Evolutionary conservation across 176 grass and related monocot genomes (phyloP).

Genomic region (Musa beccarii): DNA sequence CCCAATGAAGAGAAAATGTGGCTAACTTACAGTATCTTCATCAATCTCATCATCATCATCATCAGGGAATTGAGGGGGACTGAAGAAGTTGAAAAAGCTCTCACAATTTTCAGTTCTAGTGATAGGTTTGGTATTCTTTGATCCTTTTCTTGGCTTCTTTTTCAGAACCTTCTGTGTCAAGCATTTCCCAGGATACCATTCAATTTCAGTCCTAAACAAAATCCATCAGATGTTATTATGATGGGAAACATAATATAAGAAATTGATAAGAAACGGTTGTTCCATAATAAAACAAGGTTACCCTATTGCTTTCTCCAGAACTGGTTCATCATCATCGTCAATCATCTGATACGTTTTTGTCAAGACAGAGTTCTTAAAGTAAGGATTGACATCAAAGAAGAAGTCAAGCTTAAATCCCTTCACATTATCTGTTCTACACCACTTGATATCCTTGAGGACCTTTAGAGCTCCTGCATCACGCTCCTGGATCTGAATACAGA

Average conservation of each 20-base stretch:
- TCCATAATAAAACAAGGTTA: not conserved
- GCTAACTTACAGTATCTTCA: slow-evolving; percentile 58
- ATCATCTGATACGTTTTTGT: slow-evolving; percentile 96
- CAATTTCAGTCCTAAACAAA: slow-evolving; percentile 65
- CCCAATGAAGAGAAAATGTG: not conserved
- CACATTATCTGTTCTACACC: slow-evolving; percentile 50
- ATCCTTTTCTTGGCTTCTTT: slow-evolving; percentile 91
- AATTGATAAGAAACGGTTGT: not conserved
- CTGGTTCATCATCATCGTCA: slow-evolving; percentile 73
- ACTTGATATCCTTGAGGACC: slow-evolving; percentile 93
- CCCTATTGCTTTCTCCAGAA: slow-evolving; percentile 95
- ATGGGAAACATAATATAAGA: not conserved
- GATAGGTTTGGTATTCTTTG: slow-evolving; percentile 79
- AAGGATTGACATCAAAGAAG: slow-evolving; percentile 64
- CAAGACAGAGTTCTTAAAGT: slow-evolving; percentile 80
- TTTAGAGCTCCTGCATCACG: slow-evolving; percentile 81
- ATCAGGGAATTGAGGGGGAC: slow-evolving; percentile 89
- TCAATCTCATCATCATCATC: slow-evolving; percentile 88
- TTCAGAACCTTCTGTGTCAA: slow-evolving; percentile 90
- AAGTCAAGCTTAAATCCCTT: slow-evolving; percentile 98
- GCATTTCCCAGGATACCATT: slow-evolving; percentile 80
- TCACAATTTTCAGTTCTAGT: slow-evolving; percentile 86
- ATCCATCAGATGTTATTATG: not conserved
- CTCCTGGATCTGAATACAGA: slow-evolving; percentile 60
- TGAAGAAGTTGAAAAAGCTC: slow-evolving; percentile 99